phyloP scores from a whole-genome alignment of 345 rosid genomes.

The Geranium brycei region DNA sequence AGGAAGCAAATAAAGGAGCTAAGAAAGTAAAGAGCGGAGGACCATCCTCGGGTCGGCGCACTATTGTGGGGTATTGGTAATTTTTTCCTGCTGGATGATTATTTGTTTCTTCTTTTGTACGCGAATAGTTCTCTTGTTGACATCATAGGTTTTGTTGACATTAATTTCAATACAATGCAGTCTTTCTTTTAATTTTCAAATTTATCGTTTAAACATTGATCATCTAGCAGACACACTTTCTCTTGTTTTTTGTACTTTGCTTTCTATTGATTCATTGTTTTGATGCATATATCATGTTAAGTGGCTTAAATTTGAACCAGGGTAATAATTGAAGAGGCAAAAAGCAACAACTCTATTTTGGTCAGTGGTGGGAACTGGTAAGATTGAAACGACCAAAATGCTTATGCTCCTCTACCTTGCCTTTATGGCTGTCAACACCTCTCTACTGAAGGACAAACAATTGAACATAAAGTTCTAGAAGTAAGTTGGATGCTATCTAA shows the following conservation, averaged over 20 bases:
- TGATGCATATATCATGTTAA: background rate
- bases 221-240: background rate
- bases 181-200: background rate
- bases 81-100: background rate
- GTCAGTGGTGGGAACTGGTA: conserved; percentile 98
- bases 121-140: no score
- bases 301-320: conserved; percentile 20
- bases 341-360: conserved; percentile 57
- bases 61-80: background rate
- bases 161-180: background rate
- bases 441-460: conserved; percentile 47
- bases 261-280: background rate
- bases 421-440: conserved; percentile 54
- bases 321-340: conserved; percentile 65
- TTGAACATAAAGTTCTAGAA: conserved; percentile 73
- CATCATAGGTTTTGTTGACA: background rate
- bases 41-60: no score
- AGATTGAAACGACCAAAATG: conserved; percentile 91
- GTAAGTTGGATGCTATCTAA: conserved; percentile 26
- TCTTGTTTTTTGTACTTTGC: background rate
- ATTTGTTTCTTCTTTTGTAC: no score
- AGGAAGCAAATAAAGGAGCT: no score
- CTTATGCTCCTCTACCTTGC: conserved; percentile 90
- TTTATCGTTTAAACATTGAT: no score
- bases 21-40: no score